Percentiles rank a stretch among this genome's conserved stretches.
These are phyloP conservation scores for Drechslerella coelobrocha DNA, from an alignment of 2,329 filamentous ascomycete genomes.

Conservation along the genomic window DNA sequence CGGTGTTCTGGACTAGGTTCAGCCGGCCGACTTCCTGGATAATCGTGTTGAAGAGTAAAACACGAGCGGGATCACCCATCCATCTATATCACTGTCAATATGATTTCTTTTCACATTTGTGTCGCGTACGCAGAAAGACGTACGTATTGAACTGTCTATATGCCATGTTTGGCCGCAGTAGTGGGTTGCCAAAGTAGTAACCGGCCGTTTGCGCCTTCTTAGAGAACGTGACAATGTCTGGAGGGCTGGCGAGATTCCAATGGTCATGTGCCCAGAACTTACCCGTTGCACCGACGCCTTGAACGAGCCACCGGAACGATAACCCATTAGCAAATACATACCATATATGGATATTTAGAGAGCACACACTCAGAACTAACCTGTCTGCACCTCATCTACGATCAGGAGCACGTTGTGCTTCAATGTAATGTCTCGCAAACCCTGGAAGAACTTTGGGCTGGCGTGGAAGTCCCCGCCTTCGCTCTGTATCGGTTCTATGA, in stretches of 20 bases:
- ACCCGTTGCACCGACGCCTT: conserved; percentile 78
- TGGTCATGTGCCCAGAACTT: conserved; percentile 98
- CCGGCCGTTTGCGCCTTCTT: conserved; percentile 95
- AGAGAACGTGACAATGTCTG: conserved; percentile 92
- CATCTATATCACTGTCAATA: conserved; percentile 60
- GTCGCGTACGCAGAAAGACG: background rate
- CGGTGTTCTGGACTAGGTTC: conserved; percentile 78
- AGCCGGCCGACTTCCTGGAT: conserved; percentile 78
- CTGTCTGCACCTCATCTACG: conserved; percentile 93
- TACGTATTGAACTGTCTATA: conserved; percentile 93
- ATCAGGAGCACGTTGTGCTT: conserved; percentile 82
- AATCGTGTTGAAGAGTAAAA: conserved; percentile 84
- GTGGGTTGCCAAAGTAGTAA: conserved; percentile 85
- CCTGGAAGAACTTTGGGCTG: conserved; percentile 82
- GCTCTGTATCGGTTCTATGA: conserved; percentile 90
- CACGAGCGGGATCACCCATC: conserved; percentile 90
- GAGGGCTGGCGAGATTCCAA: conserved; percentile 80
- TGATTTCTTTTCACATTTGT: no score
- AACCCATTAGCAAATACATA: conserved; percentile 12
- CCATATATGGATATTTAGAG: background rate
- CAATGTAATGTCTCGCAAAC: conserved; percentile 78
- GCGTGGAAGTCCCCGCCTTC: conserved; percentile 96
- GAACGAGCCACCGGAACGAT: no score
- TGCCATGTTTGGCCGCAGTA: conserved; percentile 84
- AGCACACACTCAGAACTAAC: conserved; percentile 56